phyloP scores from a whole-genome alignment of 805 yeast genomes.

The Monosporozyma aerobia region DNA sequence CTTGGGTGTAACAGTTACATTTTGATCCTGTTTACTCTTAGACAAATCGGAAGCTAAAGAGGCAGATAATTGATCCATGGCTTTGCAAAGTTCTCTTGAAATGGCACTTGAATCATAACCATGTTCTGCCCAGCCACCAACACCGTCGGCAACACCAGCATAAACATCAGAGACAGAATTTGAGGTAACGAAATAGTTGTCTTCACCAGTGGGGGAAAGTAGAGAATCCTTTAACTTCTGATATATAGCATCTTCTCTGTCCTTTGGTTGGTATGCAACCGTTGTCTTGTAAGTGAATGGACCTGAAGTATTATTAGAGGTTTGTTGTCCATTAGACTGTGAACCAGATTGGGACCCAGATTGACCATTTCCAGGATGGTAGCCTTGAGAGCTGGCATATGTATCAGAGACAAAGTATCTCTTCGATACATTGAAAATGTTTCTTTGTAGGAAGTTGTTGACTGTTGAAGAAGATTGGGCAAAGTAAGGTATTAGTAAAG shows the following conservation, averaged over 20 bases:
- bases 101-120: constrained; percentile 88
- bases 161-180: constrained; percentile 31
- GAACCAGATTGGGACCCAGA: background rate
- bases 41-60: background rate
- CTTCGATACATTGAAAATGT: constrained; percentile 9
- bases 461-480: constrained; percentile 1
- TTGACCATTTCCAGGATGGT: background rate
- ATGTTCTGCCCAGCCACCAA: constrained; percentile 93
- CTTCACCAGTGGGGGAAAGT: constrained; percentile 69
- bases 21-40: background rate
- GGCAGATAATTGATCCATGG: constrained; percentile 34
- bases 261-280: constrained; percentile 69
- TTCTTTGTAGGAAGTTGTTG: constrained; percentile 3
- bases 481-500: constrained; percentile 12
- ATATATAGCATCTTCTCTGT: constrained; percentile 44
- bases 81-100: constrained; percentile 64
- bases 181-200: constrained; percentile 49
- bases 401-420: constrained; percentile 15
- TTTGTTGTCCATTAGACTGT: background rate
- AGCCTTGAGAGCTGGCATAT: background rate
- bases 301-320: constrained; percentile 7
- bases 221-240: constrained; percentile 25
- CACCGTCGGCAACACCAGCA: constrained; percentile 91
- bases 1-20: constrained; percentile 30
- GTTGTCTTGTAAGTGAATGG: constrained; percentile 44